Conservation (phyloP, 352 stramenopile genomes). For the Globisporangium yorkense region DNA sequence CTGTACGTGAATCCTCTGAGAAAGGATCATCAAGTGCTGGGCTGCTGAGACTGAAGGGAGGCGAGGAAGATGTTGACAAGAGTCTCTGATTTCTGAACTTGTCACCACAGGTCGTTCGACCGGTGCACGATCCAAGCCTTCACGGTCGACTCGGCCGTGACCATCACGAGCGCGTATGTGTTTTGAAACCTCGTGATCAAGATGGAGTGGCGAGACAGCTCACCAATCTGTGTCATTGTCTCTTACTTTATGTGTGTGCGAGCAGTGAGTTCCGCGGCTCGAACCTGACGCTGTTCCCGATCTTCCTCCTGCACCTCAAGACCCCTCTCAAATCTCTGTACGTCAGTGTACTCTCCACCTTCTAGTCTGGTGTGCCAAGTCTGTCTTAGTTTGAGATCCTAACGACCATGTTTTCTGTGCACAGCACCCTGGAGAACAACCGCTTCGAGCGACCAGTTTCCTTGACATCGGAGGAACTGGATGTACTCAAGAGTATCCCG, state of each 20-base stretch:
- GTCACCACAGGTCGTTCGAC: slow-evolving; percentile 35
- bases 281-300: background rate
- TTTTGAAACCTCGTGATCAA: background rate
- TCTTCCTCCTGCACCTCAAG: background rate
- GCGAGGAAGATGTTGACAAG: background rate
- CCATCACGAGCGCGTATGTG: background rate
- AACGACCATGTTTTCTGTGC: background rate
- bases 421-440: slow-evolving; percentile 12
- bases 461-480: slow-evolving; percentile 12
- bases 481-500: slow-evolving; percentile 12
- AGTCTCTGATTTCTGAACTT: background rate
- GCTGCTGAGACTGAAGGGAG: background rate
- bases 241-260: background rate
- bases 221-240: background rate
- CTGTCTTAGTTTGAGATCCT: no score
- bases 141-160: background rate
- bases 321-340: background rate
- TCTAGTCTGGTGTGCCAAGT: background rate
- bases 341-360: no score
- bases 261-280: background rate
- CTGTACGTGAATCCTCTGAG: slow-evolving; percentile 19
- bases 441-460: slow-evolving; percentile 15
- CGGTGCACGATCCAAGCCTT: slow-evolving; percentile 29
- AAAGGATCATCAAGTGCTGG: background rate
- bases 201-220: background rate